Percentiles rank a stretch among this genome's conserved stretches.
These are phyloP conservation scores for Wallacemonas sp. DNA, from an alignment of 208 protist genomes.

Conservation along the genomic window DNA sequence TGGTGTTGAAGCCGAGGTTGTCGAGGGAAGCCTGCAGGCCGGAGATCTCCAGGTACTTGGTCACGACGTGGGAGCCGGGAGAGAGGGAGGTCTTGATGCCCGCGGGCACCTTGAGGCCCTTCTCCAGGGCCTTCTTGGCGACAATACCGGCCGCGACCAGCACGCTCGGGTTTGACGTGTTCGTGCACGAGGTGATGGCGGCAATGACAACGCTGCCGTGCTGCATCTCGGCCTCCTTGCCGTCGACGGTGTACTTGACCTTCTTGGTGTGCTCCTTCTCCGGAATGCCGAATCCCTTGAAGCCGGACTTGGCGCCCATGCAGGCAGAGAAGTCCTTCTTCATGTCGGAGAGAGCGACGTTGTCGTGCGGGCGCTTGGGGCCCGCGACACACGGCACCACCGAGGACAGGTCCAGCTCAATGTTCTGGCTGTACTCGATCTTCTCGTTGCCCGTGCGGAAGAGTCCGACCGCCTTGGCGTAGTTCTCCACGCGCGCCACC, in stretches of 20 bases:
- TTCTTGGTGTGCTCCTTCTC: conserved; percentile 68
- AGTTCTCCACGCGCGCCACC: conserved; percentile 90
- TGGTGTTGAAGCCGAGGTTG: conserved; percentile 89
- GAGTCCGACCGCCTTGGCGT: conserved; percentile 88
- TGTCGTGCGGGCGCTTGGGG: conserved; percentile 96
- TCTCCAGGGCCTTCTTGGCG: conserved; percentile 92
- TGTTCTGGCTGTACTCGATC: conserved; percentile 83
- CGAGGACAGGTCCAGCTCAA: conserved; percentile 93
- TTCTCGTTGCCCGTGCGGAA: conserved; percentile 83
- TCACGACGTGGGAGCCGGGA: conserved; percentile 96
- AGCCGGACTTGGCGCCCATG: conserved; percentile 89
- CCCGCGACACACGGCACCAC: conserved; percentile 91
- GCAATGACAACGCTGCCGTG: conserved; percentile 96
- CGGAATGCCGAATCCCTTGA: conserved; percentile 96
- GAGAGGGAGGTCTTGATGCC: conserved; percentile 97
- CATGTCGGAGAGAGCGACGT: conserved; percentile 91
- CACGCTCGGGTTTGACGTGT: conserved; percentile 96
- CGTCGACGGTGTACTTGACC: conserved; percentile 83
- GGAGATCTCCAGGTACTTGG: conserved; percentile 89
- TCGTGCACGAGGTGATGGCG: conserved; percentile 96
- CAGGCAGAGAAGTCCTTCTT: conserved; percentile 92
- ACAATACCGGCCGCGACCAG: conserved; percentile 95
- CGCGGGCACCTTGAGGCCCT: conserved; percentile 84
- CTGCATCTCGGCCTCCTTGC: conserved; percentile 76
- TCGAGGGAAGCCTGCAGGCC: conserved; percentile 90